These are phyloP conservation scores for Coelastrella sp. DNA, from an alignment of 139 green algal genomes.

Conservation along the genomic window DNA sequence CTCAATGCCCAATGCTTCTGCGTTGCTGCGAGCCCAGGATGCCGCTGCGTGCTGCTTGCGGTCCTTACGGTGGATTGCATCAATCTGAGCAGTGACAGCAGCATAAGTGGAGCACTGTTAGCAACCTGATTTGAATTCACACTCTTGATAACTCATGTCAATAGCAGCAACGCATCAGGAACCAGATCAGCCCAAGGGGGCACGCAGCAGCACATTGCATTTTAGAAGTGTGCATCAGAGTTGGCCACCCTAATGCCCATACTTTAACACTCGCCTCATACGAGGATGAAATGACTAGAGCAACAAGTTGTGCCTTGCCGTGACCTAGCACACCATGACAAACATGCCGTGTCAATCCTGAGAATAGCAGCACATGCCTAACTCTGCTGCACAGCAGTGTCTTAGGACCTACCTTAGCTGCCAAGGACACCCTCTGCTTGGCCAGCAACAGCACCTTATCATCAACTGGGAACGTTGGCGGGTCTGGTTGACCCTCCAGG, in stretches of 20 bases:
- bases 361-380: background rate
- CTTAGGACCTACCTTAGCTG: constrained; percentile 52
- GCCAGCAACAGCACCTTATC: constrained; percentile 36
- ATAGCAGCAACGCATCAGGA: background rate
- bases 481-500: constrained; percentile 51
- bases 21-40: constrained; percentile 67
- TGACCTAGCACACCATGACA: background rate
- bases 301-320: background rate
- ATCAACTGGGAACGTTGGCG: constrained; percentile 84
- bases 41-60: constrained; percentile 72
- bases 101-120: background rate
- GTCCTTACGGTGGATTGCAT: constrained; percentile 70
- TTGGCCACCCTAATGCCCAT: too few relatives aligned
- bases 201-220: background rate
- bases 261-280: too few relatives aligned
- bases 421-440: constrained; percentile 53
- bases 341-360: background rate
- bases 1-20: constrained; percentile 36
- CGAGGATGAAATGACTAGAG: too few relatives aligned
- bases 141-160: too few relatives aligned
- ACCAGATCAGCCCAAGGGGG: background rate
- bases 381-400: background rate
- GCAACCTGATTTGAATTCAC: background rate
- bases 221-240: background rate
- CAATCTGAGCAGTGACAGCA: constrained; percentile 55